phyloP scores from a whole-genome alignment of 2,329 filamentous ascomycete genomes.

The Aureobasidium sp. region DNA sequence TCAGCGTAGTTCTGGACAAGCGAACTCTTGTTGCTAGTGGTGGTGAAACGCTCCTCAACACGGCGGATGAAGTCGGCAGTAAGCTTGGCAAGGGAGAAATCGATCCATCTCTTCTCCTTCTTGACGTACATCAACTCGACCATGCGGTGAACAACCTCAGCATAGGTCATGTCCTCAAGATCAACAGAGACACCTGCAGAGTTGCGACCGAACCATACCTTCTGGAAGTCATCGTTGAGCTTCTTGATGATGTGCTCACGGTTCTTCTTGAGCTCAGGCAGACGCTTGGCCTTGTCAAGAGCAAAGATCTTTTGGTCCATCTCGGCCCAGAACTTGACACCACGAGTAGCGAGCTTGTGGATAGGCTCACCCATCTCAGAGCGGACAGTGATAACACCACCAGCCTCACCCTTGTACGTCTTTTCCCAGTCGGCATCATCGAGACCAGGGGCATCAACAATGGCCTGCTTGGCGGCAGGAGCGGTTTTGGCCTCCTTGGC shows the following conservation, averaged over 20 bases:
- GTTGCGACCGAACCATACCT: conserved; percentile 92
- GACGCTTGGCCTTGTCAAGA: conserved; percentile 87
- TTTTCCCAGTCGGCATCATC: conserved; percentile 83
- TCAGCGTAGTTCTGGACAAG: conserved; percentile 86
- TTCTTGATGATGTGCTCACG: conserved; percentile 90
- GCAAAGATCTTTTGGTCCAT: conserved; percentile 99
- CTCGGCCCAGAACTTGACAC: conserved; percentile 94
- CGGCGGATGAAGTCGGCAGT: conserved; percentile 95
- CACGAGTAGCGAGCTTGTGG: conserved; percentile 94
- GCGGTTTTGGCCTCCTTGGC: conserved; percentile 89
- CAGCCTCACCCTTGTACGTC: conserved; percentile 84
- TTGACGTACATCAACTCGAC: conserved; percentile 87
- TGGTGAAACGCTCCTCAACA: conserved; percentile 90
- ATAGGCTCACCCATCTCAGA: conserved; percentile 99
- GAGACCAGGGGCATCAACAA: conserved; percentile 76
- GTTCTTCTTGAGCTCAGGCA: conserved; percentile 80
- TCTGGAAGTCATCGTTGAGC: conserved; percentile 92
- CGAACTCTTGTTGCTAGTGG: conserved; percentile 63
- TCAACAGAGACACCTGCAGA: conserved; percentile 73
- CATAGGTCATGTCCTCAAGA: conserved; percentile 92
- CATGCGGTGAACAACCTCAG: conserved; percentile 77
- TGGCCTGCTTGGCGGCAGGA: conserved; percentile 79
- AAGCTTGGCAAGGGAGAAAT: conserved; percentile 71
- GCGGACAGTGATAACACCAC: conserved; percentile 90
- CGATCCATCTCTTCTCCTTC: conserved; percentile 87